These are phyloP conservation scores for Lactifluus echinatus DNA, from an alignment of 768 basidiomycete genomes.

Conservation along the genomic window DNA sequence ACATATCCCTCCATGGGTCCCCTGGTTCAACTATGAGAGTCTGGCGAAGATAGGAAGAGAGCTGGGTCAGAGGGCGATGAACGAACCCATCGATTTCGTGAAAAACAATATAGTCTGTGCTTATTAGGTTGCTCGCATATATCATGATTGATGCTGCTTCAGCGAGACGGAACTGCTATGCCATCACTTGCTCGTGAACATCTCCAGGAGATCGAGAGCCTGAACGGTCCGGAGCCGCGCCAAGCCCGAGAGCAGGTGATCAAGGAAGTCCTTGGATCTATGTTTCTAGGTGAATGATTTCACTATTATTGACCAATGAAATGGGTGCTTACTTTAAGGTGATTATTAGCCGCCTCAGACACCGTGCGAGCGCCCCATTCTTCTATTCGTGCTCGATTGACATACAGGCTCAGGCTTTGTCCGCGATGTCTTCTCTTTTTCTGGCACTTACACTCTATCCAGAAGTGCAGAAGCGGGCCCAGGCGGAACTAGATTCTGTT, in stretches of 20 bases:
- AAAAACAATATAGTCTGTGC: not conserved
- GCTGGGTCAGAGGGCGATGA: not conserved
- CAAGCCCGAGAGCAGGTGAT: not conserved
- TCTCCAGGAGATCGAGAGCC: not conserved
- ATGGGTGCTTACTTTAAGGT: not conserved
- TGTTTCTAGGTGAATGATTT: not conserved
- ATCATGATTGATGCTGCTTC: not conserved
- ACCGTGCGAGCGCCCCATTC: not conserved
- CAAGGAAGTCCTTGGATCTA: not conserved
- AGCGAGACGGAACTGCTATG: not conserved
- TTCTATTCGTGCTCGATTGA: no score
- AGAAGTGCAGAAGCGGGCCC: constrained; percentile 35
- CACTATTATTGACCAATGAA: no score
- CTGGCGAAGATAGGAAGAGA: not conserved
- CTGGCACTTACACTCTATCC: constrained; percentile 21
- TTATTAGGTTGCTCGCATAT: not conserved
- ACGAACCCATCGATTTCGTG: constrained; percentile 6
- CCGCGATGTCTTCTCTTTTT: constrained; percentile 25
- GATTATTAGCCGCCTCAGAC: not conserved
- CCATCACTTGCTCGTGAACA: constrained; percentile 8
- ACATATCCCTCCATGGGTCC: constrained; percentile 8
- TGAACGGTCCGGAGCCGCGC: not conserved
- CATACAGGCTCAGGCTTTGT: constrained; percentile 15
- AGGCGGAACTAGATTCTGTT: constrained; percentile 47
- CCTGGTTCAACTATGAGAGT: constrained; percentile 4